Percentiles rank a stretch among this genome's conserved stretches.
These are phyloP conservation scores for Vanrija sp. DNA, from an alignment of 1,284 basidiomycete genomes.

Conservation along the genomic window DNA sequence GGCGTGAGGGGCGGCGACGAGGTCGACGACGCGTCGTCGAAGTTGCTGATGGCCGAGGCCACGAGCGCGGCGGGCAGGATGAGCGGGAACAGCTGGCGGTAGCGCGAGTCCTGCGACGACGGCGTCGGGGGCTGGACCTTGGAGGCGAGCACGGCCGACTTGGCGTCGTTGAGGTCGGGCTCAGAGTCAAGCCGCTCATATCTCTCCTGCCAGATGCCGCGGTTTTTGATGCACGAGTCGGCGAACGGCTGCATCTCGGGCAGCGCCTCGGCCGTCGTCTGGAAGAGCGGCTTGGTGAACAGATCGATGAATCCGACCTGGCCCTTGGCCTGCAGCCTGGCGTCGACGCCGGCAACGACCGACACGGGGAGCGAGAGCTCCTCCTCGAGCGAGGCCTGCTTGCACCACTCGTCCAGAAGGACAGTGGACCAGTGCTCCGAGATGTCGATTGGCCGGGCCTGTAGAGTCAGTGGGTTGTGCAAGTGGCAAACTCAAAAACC, in stretches of 20 bases:
- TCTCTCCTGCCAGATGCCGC: slow-evolving; percentile 61
- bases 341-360: slow-evolving; percentile 58
- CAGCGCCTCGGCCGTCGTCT: slow-evolving; percentile 65
- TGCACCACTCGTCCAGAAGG: slow-evolving; percentile 80
- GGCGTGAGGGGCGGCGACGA: slow-evolving; percentile 4
- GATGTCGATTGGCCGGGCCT: slow-evolving; percentile 86
- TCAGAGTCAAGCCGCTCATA: slow-evolving; percentile 49
- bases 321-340: slow-evolving; percentile 67
- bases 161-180: slow-evolving; percentile 5
- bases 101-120: slow-evolving; percentile 39
- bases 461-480: slow-evolving; percentile 5
- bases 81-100: slow-evolving; percentile 49
- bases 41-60: slow-evolving; percentile 2
- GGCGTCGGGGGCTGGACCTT: slow-evolving; percentile 30
- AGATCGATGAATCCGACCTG: slow-evolving; percentile 85
- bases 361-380: slow-evolving; percentile 72
- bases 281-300: slow-evolving; percentile 77
- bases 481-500: slow-evolving; percentile 37
- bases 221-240: slow-evolving; percentile 62
- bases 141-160: slow-evolving; percentile 9
- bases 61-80: slow-evolving; percentile 38
- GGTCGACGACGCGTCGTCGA: neutral
- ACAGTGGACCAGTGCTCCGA: slow-evolving; percentile 87
- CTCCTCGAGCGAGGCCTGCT: slow-evolving; percentile 75
- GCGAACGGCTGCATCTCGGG: slow-evolving; percentile 67